Conservation (phyloP, 2,329 filamentous ascomycete genomes). For the Fusarium agapanthi region DNA sequence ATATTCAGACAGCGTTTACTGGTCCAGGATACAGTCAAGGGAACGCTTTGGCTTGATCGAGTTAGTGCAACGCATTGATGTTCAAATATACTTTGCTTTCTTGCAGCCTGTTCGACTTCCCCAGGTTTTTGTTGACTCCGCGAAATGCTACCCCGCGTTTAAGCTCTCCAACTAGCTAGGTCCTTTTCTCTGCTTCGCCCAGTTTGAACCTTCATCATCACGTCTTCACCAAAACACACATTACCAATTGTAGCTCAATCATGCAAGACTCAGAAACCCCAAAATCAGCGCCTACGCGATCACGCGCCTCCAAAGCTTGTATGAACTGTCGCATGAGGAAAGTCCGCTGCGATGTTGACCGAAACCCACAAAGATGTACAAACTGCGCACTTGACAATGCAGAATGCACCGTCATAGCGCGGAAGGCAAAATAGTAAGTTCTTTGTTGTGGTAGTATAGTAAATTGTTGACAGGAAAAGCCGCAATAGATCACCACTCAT, state of each 20-base stretch:
- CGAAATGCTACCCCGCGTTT: neutral
- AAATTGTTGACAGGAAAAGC: neutral
- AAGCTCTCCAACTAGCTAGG: neutral
- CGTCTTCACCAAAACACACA: neutral
- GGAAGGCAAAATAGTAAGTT: neutral
- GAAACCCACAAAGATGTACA: neutral
- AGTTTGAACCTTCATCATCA: neutral
- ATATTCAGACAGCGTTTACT: neutral
- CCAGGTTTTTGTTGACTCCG: neutral
- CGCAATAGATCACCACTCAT: neutral
- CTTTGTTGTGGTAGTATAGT: fast-evolving
- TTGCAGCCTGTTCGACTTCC: neutral
- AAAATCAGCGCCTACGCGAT: fast-evolving
- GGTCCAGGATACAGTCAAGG: too few species aligned
- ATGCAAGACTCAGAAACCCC: neutral
- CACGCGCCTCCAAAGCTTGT: neutral
- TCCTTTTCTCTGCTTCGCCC: neutral
- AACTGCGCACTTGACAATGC: neutral
- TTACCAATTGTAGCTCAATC: neutral
- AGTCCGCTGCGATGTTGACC: neutral
- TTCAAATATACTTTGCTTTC: neutral
- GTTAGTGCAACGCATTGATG: too few species aligned
- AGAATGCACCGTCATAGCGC: neutral
- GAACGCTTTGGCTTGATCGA: too few species aligned
- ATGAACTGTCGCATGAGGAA: neutral